Conservation (phyloP, 495 filamentous ascomycete genomes). For the Trichoderma erinaceum region DNA sequence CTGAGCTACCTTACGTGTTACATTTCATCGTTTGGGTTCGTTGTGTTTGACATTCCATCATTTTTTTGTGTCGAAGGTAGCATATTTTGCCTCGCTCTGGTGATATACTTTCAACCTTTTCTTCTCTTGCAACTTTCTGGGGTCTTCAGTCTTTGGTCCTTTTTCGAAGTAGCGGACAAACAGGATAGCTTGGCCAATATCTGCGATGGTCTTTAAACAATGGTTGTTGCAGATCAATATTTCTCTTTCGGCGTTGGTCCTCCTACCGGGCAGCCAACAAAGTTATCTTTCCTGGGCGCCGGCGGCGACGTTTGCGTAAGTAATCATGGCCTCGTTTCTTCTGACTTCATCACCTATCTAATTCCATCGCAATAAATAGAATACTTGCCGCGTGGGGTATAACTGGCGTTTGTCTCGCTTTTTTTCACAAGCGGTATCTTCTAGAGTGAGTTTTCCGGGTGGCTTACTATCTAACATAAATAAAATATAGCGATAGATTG, state of each 20-base stretch:
- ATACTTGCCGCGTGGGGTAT: neutral
- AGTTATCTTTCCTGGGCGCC: neutral
- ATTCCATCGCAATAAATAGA: neutral
- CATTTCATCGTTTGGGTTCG: neutral
- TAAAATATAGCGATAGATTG: neutral
- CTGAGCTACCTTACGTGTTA: neutral
- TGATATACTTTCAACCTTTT: neutral
- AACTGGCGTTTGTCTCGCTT: neutral
- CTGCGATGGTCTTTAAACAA: neutral
- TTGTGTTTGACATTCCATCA: neutral
- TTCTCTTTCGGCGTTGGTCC: neutral
- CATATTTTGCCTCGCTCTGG: neutral
- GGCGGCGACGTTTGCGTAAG: neutral
- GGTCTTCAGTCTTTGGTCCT: neutral
- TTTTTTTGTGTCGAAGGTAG: neutral
- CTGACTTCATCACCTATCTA: neutral
- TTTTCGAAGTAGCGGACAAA: neutral
- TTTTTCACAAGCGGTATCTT: neutral
- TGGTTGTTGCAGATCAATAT: constrained; percentile 8
- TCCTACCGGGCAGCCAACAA: neutral
- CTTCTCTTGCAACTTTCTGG: neutral
- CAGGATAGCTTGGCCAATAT: neutral
- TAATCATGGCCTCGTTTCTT: neutral
- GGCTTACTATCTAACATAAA: neutral
- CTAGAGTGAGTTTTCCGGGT: neutral